A percentile compares a stretch with the other conserved stretches of the same genome.
phyloP scores from a whole-genome alignment of 176 grass and related monocot species.

The Phoenix dactylifera region DNA sequence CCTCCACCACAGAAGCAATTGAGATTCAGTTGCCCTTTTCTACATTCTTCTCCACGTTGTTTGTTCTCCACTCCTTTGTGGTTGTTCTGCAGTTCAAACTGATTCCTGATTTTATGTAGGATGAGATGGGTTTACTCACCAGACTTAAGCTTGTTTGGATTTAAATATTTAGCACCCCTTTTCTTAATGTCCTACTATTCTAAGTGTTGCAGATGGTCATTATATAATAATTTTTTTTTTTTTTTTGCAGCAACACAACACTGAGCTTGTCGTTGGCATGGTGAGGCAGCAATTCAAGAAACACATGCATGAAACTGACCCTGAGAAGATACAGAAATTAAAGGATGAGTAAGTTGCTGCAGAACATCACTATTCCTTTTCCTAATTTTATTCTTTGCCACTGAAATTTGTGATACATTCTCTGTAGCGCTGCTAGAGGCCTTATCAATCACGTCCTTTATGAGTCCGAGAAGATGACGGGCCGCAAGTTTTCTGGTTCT shows the following conservation, averaged over 20 bases:
- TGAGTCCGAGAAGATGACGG: conserved; percentile 74
- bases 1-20: too few relatives aligned
- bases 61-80: too few relatives aligned
- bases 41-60: too few relatives aligned
- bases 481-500: conserved; percentile 61
- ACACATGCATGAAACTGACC: conserved; percentile 90
- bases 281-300: conserved; percentile 94
- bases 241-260: conserved; percentile 74
- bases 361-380: neutral
- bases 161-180: too few relatives aligned
- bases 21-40: too few relatives aligned
- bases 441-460: conserved; percentile 96
- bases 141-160: too few relatives aligned
- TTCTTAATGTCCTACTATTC: neutral
- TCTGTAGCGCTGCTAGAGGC: conserved; percentile 77
- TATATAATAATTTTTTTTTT: conserved; percentile 11
- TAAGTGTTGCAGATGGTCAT: neutral
- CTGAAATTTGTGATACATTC: conserved; percentile 17
- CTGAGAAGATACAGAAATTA: conserved; percentile 91
- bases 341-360: conserved; percentile 75
- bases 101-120: too few relatives aligned
- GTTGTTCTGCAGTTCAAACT: too few relatives aligned
- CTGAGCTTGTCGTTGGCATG: conserved; percentile 71
- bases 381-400: neutral
- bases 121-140: too few relatives aligned